phyloP scores from a whole-genome alignment of 805 yeast species.

The Clavispora santaluciae region DNA sequence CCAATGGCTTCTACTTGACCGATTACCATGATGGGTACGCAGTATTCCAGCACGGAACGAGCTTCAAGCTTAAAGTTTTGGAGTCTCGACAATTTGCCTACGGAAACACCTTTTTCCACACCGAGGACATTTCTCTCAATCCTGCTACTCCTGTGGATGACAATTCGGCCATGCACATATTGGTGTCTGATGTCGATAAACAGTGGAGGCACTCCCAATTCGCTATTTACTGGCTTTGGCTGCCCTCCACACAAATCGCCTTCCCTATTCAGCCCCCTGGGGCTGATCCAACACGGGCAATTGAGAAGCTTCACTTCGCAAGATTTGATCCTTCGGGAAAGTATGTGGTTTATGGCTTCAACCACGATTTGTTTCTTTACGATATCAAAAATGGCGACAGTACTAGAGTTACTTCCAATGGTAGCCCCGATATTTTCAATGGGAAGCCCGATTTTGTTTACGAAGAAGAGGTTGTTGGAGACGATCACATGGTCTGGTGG shows the following conservation, averaged over 20 bases:
- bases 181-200: conserved; percentile 44
- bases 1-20: conserved; percentile 29
- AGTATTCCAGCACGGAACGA: conserved; percentile 24
- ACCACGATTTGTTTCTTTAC: conserved; percentile 51
- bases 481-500: conserved; percentile 70
- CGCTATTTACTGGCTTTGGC: conserved; percentile 35
- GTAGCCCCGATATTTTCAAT: conserved; percentile 47
- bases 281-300: conserved; percentile 5
- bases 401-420: conserved; percentile 46
- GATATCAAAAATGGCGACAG: conserved; percentile 22
- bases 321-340: conserved; percentile 60
- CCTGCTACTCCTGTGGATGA: conserved; percentile 42
- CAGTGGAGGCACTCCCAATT: conserved; percentile 42
- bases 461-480: conserved; percentile 69
- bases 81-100: conserved; percentile 34
- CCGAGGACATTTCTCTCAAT: conserved; percentile 32
- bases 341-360: conserved; percentile 50
- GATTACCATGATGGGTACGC: conserved; percentile 11
- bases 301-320: conserved; percentile 34
- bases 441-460: conserved; percentile 83
- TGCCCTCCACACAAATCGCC: conserved; percentile 21
- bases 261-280: conserved; percentile 31
- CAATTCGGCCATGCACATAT: conserved; percentile 41
- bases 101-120: conserved; percentile 33
- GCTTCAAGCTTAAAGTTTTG: conserved; percentile 25